These are phyloP conservation scores for Aureobasidium musti DNA, from an alignment of 2,329 filamentous ascomycete species.

Conservation along the genomic window DNA sequence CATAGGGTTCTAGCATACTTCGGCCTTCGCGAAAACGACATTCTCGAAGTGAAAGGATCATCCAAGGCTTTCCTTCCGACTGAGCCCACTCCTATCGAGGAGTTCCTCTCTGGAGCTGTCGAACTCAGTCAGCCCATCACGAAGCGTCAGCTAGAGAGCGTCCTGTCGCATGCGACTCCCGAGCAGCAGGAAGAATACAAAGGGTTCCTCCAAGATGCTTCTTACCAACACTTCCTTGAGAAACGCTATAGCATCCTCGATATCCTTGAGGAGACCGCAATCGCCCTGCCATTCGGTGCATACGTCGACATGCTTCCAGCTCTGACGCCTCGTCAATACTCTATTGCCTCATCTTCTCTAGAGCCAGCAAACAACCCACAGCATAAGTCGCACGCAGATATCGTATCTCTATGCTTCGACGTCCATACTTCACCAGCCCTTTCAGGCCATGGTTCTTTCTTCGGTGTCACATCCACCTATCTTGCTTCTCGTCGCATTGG, in stretches of 20 bases:
- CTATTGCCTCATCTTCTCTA: constrained; percentile 34
- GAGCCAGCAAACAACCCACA: constrained; percentile 28
- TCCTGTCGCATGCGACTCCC: background rate
- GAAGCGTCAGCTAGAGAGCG: background rate
- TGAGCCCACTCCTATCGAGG: constrained; percentile 44
- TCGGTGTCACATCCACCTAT: constrained; percentile 46
- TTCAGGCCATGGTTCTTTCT: constrained; percentile 35
- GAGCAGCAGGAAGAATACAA: constrained; percentile 47
- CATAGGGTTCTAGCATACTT: constrained; percentile 50
- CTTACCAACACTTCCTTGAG: constrained; percentile 46
- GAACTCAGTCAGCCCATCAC: constrained; percentile 71
- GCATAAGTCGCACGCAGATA: constrained; percentile 16
- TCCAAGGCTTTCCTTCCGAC: constrained; percentile 42
- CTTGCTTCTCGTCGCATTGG: constrained; percentile 37
- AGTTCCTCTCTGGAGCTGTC: constrained; percentile 67
- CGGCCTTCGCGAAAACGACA: constrained; percentile 61
- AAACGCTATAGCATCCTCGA: constrained; percentile 62
- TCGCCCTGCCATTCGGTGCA: constrained; percentile 62
- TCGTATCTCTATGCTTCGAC: constrained; percentile 61
- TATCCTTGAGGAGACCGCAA: constrained; percentile 63
- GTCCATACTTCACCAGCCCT: constrained; percentile 44
- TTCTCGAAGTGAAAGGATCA: constrained; percentile 57
- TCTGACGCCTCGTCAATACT: constrained; percentile 36
- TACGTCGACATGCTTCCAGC: constrained; percentile 55
- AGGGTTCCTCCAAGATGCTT: constrained; percentile 46